phyloP scores from a whole-genome alignment of 768 basidiomycete species.

The Dacryopinax spathularia region DNA sequence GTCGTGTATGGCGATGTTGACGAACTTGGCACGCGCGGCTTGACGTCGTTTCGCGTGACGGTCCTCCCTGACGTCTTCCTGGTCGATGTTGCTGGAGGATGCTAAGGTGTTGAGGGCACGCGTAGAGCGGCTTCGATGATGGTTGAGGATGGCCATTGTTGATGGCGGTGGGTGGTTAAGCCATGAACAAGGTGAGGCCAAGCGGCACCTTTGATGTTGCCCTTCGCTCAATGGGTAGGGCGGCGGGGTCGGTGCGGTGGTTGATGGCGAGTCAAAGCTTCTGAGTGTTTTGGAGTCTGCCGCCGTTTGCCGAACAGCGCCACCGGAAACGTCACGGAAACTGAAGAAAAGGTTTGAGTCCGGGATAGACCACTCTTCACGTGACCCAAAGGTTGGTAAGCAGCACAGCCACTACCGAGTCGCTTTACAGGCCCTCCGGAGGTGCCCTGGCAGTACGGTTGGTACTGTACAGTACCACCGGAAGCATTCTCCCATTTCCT shows the following conservation, averaged over 20 bases:
- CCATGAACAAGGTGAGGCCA: background rate
- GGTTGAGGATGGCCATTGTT: background rate
- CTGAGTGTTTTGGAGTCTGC: background rate
- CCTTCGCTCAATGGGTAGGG: conserved; percentile 1
- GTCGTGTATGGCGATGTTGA: background rate
- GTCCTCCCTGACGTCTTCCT: background rate
- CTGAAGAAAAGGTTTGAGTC: background rate
- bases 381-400: too few species aligned
- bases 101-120: background rate
- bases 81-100: background rate
- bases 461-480: background rate
- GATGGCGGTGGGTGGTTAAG: background rate
- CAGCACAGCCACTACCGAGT: too few species aligned
- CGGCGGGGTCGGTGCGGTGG: background rate
- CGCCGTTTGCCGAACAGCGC: background rate
- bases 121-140: background rate
- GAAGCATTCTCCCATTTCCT: background rate
- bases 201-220: background rate
- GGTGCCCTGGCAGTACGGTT: background rate
- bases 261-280: conserved; percentile 1
- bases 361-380: background rate
- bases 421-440: background rate
- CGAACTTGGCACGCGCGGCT: background rate
- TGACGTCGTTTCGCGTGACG: background rate
- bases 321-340: conserved; percentile 2